phyloP scores from a whole-genome alignment of 306 rosid genomes.

The Pueraria montana region DNA sequence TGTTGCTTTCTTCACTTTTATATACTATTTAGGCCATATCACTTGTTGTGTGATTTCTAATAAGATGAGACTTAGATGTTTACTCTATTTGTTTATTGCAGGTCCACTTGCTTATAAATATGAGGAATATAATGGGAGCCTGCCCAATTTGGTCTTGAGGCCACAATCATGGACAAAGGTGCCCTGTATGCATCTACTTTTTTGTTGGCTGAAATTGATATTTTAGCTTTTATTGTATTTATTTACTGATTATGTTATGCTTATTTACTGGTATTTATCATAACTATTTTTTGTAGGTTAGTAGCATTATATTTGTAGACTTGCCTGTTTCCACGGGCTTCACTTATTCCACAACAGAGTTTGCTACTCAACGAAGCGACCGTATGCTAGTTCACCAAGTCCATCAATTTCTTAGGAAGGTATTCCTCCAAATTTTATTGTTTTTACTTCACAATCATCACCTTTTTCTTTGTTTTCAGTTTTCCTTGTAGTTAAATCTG shows the following conservation, averaged over 20 bases:
- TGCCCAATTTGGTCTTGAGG: conserved; percentile 61
- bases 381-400: conserved; percentile 48
- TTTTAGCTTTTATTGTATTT: neutral
- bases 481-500: neutral
- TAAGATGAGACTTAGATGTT: neutral
- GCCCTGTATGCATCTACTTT: neutral
- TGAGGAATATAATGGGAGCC: conserved; percentile 60
- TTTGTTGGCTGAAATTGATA: neutral
- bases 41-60: neutral
- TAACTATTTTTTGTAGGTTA: conserved; percentile 46
- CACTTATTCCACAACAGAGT: conserved; percentile 58
- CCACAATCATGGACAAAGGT: conserved; percentile 85
- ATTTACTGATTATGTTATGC: neutral
- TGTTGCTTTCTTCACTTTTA: no score
- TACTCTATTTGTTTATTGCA: conserved; percentile 3
- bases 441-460: neutral
- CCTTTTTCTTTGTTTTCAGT: neutral
- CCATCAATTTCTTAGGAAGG: conserved; percentile 68
- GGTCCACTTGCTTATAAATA: conserved; percentile 67
- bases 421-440: conserved; percentile 1
- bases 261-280: neutral
- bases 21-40: no score
- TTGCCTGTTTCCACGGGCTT: conserved; percentile 77
- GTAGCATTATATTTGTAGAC: conserved; percentile 70
- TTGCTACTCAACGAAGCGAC: conserved; percentile 52